phyloP scores from a whole-genome alignment of 495 filamentous ascomycete genomes.

The Copromyces sp. region DNA sequence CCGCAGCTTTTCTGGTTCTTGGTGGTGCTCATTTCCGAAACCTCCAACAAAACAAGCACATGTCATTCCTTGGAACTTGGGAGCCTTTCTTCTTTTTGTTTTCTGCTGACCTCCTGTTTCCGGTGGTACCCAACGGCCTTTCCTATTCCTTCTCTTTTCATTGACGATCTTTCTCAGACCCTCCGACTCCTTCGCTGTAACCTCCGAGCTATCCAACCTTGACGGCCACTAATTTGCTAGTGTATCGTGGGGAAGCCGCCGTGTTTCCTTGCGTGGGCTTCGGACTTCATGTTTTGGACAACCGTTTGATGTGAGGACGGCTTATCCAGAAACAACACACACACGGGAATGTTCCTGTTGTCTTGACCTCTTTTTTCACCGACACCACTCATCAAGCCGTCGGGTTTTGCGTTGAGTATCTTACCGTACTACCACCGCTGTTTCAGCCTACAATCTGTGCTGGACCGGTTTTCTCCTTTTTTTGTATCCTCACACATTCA shows the following conservation, averaged over 20 bases:
- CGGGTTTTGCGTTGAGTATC: background rate
- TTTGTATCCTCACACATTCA: background rate
- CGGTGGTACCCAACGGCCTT: background rate
- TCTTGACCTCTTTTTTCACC: background rate
- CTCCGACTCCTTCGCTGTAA: background rate
- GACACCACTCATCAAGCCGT: background rate
- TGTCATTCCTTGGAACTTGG: background rate
- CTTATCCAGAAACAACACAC: background rate
- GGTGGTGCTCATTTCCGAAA: background rate
- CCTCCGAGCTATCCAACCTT: background rate
- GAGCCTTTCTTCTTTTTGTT: background rate
- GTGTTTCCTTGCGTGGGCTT: background rate
- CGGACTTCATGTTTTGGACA: background rate
- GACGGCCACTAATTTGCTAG: background rate
- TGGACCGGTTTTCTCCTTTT: background rate
- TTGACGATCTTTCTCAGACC: background rate
- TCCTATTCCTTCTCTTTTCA: background rate
- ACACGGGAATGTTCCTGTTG: background rate
- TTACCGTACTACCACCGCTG: background rate
- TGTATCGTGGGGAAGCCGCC: background rate
- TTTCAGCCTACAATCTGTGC: background rate
- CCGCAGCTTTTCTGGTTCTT: background rate
- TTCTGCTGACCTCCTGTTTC: background rate
- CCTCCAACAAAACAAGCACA: background rate
- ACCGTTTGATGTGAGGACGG: background rate